A percentile compares a stretch with the other conserved stretches of the same genome.
Evolutionary conservation across 768 basidiomycete species (phyloP).

Genomic region (Amanita inopinata): DNA sequence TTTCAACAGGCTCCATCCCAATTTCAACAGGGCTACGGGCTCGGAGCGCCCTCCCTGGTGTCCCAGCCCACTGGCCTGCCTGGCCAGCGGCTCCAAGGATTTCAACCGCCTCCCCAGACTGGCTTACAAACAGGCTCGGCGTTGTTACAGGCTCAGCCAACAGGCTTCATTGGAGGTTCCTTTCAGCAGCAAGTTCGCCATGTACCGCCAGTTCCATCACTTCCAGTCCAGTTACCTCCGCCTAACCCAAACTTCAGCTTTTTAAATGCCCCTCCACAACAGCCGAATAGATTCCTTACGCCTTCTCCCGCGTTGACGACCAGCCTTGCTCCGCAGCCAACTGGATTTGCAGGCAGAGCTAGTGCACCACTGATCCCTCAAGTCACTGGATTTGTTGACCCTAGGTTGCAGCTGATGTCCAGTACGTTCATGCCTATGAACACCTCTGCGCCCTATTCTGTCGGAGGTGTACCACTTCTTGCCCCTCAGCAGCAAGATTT

Average conservation of each 20-base stretch:
- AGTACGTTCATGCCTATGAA: constrained; percentile 84
- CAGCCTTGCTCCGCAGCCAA: constrained; percentile 41
- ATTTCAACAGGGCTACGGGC: constrained; percentile 26
- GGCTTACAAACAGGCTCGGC: constrained; percentile 33
- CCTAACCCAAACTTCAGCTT: constrained; percentile 32
- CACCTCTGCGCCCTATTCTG: constrained; percentile 44
- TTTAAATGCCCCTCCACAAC: constrained; percentile 29
- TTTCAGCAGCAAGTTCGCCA: constrained; percentile 37
- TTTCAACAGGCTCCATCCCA: constrained; percentile 31
- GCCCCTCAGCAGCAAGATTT: constrained; percentile 56
- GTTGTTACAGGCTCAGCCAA: constrained; percentile 42
- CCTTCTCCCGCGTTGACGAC: constrained; percentile 43
- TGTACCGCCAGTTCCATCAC: constrained; percentile 48
- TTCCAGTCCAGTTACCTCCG: constrained; percentile 54
- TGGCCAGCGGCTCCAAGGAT: constrained; percentile 29
- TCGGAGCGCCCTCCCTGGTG: constrained; percentile 29
- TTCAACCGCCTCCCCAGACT: constrained; percentile 57
- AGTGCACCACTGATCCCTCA: constrained; percentile 52
- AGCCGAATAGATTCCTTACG: constrained; percentile 41
- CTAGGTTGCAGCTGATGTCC: constrained; percentile 82
- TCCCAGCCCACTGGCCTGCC: constrained; percentile 59
- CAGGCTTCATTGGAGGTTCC: constrained; percentile 34
- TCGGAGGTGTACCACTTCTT: constrained; percentile 58
- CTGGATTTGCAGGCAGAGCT: constrained; percentile 42
- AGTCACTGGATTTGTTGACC: constrained; percentile 74